A percentile compares a stretch with the other conserved stretches of the same genome.
These are phyloP conservation scores for Rhynchosporium secalis DNA, from an alignment of 2,329 filamentous ascomycete species.

Conservation along the genomic window DNA sequence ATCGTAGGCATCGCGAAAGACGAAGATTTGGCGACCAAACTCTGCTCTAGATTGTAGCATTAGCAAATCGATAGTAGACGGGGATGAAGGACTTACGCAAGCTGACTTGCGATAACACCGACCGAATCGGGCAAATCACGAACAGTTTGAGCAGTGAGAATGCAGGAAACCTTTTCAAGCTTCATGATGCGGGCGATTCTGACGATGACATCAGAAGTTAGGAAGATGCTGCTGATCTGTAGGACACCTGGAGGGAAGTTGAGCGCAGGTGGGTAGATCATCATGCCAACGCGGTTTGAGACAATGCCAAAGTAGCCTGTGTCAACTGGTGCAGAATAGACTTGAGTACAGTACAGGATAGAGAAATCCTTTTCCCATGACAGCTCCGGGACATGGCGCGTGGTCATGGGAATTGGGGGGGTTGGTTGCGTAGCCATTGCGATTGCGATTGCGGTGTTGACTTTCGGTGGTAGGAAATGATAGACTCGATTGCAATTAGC, in stretches of 20 bases:
- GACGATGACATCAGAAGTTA: background rate
- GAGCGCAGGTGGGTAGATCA: background rate
- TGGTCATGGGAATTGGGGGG: background rate
- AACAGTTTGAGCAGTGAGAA: background rate
- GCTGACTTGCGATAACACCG: background rate
- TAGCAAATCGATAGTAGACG: background rate
- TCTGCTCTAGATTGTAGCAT: background rate
- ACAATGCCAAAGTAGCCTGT: background rate
- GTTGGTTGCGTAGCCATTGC: background rate
- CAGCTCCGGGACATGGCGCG: background rate
- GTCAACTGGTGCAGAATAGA: background rate
- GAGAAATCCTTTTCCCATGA: background rate
- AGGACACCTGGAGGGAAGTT: background rate
- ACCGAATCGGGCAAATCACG: background rate
- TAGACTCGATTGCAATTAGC: background rate
- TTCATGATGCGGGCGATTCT: background rate
- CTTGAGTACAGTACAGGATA: background rate
- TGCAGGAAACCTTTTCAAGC: background rate
- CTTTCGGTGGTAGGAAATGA: background rate
- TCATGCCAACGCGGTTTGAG: background rate
- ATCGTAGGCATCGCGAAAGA: background rate
- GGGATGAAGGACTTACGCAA: background rate
- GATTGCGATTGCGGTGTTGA: background rate
- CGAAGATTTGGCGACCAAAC: background rate
- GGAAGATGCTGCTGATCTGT: background rate